Conservation (phyloP, 2,329 filamentous ascomycete genomes). For the Tolypocladium inflatum region DNA sequence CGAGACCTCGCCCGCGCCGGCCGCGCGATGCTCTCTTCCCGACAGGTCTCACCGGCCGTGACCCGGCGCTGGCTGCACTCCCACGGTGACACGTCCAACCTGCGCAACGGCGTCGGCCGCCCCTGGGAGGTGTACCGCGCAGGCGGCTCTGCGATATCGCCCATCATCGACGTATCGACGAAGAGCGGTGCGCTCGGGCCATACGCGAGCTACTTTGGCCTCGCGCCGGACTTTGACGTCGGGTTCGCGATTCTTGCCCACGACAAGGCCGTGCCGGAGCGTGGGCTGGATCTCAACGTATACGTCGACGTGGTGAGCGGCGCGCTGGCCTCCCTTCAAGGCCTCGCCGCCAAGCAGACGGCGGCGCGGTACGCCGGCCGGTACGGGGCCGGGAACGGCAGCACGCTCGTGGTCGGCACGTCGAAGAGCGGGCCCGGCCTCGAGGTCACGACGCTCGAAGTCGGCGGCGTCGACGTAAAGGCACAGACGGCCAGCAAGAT, state of each 20-base stretch:
- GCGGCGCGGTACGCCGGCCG: too few species aligned
- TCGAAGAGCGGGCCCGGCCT: conserved; percentile 14
- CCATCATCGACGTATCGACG: neutral
- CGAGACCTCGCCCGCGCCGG: too few species aligned
- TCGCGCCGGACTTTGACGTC: conserved; percentile 9
- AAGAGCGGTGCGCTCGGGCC: neutral
- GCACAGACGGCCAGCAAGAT: conserved; percentile 8
- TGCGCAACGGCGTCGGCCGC: neutral
- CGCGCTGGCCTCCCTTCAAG: neutral
- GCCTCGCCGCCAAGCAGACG: too few species aligned
- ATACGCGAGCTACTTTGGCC: conserved; percentile 10
- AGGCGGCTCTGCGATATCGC: neutral
- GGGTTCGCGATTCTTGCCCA: conserved; percentile 23
- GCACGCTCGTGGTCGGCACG: neutral
- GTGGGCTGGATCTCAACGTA: conserved; percentile 21
- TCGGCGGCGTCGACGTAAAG: conserved; percentile 9
- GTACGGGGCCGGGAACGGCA: neutral
- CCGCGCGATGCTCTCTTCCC: neutral
- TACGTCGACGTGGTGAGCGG: conserved; percentile 21
- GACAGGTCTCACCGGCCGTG: neutral
- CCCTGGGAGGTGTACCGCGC: neutral
- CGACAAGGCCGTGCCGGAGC: conserved; percentile 11
- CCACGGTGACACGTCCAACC: neutral
- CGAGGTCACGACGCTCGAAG: conserved; percentile 9
- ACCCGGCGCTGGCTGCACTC: neutral